Conservation (phyloP, 2,329 filamentous ascomycete species). For the Furcasterigmium sp. region DNA sequence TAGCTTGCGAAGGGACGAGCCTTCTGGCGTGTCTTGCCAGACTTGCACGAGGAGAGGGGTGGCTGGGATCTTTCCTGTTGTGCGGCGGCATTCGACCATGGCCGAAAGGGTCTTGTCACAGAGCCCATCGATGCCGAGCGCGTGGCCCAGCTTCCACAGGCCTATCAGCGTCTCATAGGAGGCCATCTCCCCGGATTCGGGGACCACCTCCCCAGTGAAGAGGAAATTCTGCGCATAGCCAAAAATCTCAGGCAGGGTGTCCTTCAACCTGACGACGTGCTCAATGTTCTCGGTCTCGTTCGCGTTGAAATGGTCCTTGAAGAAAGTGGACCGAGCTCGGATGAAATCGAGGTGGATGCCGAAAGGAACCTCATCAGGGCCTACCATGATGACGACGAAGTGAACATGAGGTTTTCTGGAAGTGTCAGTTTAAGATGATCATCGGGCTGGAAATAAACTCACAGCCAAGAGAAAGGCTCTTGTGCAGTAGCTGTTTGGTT, state of each 20-base stretch:
- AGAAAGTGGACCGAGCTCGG: constrained; percentile 44
- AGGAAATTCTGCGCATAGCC: constrained; percentile 50
- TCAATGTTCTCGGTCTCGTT: constrained; percentile 35
- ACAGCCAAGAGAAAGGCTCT: constrained; percentile 32
- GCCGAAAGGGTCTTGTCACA: constrained; percentile 51
- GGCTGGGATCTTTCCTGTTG: constrained; percentile 51
- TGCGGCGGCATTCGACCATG: constrained; percentile 50
- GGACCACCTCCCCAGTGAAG: constrained; percentile 44
- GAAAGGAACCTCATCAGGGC: constrained; percentile 46
- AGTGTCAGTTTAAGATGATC: constrained; percentile 7
- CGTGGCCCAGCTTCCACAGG: constrained; percentile 51
- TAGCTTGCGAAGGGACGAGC: constrained; percentile 52
- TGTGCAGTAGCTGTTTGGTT: constrained; percentile 1
- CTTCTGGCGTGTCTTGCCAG: constrained; percentile 57
- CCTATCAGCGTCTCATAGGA: constrained; percentile 50
- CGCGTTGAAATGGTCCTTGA: constrained; percentile 37
- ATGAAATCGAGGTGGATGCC: constrained; percentile 56
- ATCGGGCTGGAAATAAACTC: constrained; percentile 9
- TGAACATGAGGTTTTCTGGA: constrained; percentile 1
- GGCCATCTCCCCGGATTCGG: constrained; percentile 34
- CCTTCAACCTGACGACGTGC: constrained; percentile 42
- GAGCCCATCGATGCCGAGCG: constrained; percentile 47
- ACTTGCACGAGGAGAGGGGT: constrained; percentile 55
- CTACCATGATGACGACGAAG: constrained; percentile 51
- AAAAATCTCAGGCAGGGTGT: constrained; percentile 44